A percentile compares a stretch with the other conserved stretches of the same genome.
These are phyloP conservation scores for Phytopythium sindhum DNA, from an alignment of 352 stramenopile species.

Conservation along the genomic window DNA sequence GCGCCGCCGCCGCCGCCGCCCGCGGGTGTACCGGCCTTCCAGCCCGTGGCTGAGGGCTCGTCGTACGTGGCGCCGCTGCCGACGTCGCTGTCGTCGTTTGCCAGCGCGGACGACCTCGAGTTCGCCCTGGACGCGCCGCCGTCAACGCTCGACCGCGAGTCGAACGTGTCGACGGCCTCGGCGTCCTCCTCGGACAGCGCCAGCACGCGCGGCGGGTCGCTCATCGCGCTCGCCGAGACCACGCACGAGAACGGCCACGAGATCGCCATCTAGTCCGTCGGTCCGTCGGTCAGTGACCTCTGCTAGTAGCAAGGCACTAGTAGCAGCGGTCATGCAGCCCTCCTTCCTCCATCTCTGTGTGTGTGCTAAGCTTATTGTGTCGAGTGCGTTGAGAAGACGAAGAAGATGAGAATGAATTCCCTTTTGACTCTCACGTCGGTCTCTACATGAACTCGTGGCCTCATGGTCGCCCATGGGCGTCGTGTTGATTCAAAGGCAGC, in stretches of 20 bases:
- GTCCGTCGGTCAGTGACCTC: too few relatives aligned
- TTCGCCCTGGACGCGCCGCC: constrained; percentile 8
- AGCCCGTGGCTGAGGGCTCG: neutral
- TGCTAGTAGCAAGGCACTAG: too few relatives aligned
- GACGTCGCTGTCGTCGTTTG: constrained; percentile 15
- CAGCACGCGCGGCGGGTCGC: constrained; percentile 26
- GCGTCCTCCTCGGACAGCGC: constrained; percentile 14
- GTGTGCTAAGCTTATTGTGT: constrained; percentile 6
- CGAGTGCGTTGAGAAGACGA: neutral
- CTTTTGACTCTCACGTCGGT: too few relatives aligned
- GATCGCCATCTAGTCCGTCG: constrained; percentile 15
- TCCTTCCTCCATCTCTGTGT: neutral
- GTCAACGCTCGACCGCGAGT: constrained; percentile 13
- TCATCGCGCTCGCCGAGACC: constrained; percentile 35
- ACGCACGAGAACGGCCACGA: constrained; percentile 18
- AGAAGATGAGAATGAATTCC: neutral
- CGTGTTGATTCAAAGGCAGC: neutral
- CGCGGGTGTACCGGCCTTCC: neutral
- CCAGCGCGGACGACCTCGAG: constrained; percentile 20
- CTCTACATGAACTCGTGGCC: too few relatives aligned
- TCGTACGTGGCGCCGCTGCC: constrained; percentile 24
- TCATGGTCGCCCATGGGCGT: neutral
- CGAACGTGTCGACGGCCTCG: constrained; percentile 11
- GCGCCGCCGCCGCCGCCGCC: constrained; percentile 8
- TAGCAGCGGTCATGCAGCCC: neutral